Base-by-base conservation (phyloP, 495 filamentous ascomycete genomes). In the Apiosordaria backusii region DNA sequence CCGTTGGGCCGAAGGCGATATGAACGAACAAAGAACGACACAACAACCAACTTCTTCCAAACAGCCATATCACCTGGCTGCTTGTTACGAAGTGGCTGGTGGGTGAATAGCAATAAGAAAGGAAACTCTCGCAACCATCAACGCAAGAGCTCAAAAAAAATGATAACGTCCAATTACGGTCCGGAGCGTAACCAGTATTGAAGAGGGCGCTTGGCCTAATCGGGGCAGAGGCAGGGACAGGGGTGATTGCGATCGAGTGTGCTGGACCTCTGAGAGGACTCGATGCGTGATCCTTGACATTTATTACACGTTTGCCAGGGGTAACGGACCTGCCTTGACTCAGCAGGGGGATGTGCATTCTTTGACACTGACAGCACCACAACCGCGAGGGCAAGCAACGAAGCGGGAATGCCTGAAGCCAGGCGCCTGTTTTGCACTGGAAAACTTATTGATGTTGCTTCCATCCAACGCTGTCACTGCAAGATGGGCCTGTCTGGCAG, bases 301-400 rank as follows among this genome's bases (percentile, higher is more conserved):
- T 67, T 72, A 67, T 72, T 72, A 65, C 65, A 65, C 70, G 65
- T 24, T 29, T 23, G 27, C 60, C 21, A 64, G 70, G 70, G 70
- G 70, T 61, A 55, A 50, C 58, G 27, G 68, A 60, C 57, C 60
- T 64, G 55, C 57, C 35, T 6, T 60, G 52, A 26, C 50, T 64
- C 45, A 63, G 60, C 71, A 73, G 65, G 69, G 69, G 62, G 55
- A 62, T 62, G 62, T 35, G 54, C 64, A 67, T 70, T 69, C 63
- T 70, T 60, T 62, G 35, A 45, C 35, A 45, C 35, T 63, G 67
- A 61, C 72, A 65, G 29, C 64, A 45, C 70, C 60, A 60, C 65
- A 53, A 52, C 29, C 62, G 53, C 62, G n/a, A n/a, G n/a, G n/a
- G n/a, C n/a, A n/a, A n/a, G n/a, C n/a, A n/a, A n/a, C n/a, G n/a